phyloP scores from a whole-genome alignment of 306 rosid genomes.

The Quercus robur region DNA sequence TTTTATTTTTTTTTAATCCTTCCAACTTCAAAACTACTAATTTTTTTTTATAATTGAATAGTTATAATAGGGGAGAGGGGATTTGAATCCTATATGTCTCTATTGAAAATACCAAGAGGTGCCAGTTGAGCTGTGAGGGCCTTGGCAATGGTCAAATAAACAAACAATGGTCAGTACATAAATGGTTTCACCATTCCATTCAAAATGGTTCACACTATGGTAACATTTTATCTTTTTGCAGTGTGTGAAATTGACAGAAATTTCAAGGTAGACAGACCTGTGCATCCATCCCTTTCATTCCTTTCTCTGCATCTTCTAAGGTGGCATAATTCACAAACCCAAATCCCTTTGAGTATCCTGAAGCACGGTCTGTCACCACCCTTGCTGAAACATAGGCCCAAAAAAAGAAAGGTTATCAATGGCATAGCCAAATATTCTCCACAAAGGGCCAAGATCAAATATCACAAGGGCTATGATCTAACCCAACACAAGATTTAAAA shows the following conservation, averaged over 20 bases:
- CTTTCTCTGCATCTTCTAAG: constrained; percentile 3
- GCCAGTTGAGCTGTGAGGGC: too few relatives aligned
- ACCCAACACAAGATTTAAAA: neutral
- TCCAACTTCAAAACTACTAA: neutral
- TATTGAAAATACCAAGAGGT: too few relatives aligned
- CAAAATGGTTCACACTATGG: neutral
- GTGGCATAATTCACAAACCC: constrained; percentile 5
- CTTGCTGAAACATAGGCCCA: neutral
- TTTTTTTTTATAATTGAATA: too few relatives aligned
- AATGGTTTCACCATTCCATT: neutral
- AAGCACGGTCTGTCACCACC: neutral
- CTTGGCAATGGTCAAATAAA: neutral
- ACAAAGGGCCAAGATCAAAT: neutral
- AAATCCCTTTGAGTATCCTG: constrained; percentile 10
- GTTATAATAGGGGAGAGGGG: too few relatives aligned
- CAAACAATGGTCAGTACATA: neutral
- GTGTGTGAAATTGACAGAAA: neutral
- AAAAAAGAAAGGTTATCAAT: neutral
- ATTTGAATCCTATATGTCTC: neutral
- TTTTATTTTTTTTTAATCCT: neutral
- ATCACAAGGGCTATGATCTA: neutral
- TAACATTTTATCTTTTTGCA: neutral
- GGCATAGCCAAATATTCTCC: neutral
- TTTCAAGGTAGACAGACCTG: neutral
- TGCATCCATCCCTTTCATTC: constrained; percentile 3